Conservation (phyloP, 768 basidiomycete genomes). For the Chalciporus pseudorubinellus region DNA sequence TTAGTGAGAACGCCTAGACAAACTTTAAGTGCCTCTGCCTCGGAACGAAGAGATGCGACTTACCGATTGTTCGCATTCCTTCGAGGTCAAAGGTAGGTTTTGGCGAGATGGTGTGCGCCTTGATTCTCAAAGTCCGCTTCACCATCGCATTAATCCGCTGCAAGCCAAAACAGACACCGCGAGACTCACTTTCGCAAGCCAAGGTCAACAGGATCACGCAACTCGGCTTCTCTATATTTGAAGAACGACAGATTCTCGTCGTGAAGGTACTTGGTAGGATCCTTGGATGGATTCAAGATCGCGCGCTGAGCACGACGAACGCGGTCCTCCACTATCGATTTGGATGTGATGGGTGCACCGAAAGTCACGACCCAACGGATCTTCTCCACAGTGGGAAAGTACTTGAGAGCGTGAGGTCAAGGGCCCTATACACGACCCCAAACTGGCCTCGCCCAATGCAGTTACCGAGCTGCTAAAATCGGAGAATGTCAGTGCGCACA, state of each 20-base stretch:
- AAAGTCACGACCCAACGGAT: no score
- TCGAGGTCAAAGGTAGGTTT: slow-evolving; percentile 49
- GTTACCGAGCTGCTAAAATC: slow-evolving; percentile 87
- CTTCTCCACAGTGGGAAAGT: no score
- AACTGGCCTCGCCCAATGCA: slow-evolving; percentile 98
- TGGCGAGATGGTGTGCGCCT: no score
- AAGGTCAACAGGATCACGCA: slow-evolving; percentile 64
- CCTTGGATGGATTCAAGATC: no score
- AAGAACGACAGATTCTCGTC: no score
- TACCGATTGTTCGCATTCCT: slow-evolving; percentile 64
- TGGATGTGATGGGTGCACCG: no score
- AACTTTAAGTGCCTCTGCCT: no score
- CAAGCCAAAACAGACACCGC: no score
- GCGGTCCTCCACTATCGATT: no score
- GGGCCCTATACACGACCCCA: slow-evolving; percentile 90
- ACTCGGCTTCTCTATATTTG: slow-evolving; percentile 56
- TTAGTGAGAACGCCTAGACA: slow-evolving; percentile 62
- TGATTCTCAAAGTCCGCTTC: slow-evolving; percentile 74
- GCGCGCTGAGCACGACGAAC: no score
- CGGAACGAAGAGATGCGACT: slow-evolving; percentile 11
- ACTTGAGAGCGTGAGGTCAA: slow-evolving; percentile 90
- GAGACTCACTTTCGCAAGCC: no score
- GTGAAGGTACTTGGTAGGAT: no score
- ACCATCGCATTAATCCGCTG: neutral
- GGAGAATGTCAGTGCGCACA: slow-evolving; percentile 10